Evolutionary conservation across 768 basidiomycete species (phyloP), one percentile per base, ranked within the genome.

Genomic region (Boletales sp.): DNA sequence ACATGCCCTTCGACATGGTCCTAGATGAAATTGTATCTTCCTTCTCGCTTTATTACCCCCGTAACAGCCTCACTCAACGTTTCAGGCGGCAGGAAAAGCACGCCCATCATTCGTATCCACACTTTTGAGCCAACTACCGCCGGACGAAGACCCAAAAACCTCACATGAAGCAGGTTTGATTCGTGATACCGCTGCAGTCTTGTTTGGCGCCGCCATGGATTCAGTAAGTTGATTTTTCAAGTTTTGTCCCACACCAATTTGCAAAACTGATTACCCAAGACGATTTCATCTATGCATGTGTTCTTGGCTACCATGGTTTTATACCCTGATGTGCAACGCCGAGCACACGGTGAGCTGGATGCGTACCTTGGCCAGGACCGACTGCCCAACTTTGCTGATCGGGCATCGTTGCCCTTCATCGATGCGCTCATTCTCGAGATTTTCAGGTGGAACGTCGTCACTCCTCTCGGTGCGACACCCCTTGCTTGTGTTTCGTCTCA

Each of bases 1-100:
- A 47, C 32, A 30, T 25, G 4, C 45, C 55, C 10, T 56, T 50
- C n/a, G 17, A 46, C 18, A 46, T 53, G 36, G 54, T 53, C 13
- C 41, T 43, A 11, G 28, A 25, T 11, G 42, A 55, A 14, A 55
- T 55, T 50, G 54, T 55, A 43, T 43, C 17, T 14, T 10, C n/a
- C 6, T 14, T 30, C 2, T 12, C 7, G 2, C 34, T 13, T 11
- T 33, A 19, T 7, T 5, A 12, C 17, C 21, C 38, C 4, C 19
- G 8, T 3, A 13, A 1, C 34, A 5, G 12, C 17, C 10, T 10
- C 21, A 19, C 38, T 19, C 41, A 11, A 39, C 3, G 21, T 46
- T 28, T n/a, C 10, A 39, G 38, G 38, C 19, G 5, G 38, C 18
- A 2, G 38, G 38, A 39, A 39, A 11, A 6, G 38, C 38, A 0